Base-by-base conservation (phyloP, 2,329 filamentous ascomycete genomes). In the Exophiala spinifera region DNA sequence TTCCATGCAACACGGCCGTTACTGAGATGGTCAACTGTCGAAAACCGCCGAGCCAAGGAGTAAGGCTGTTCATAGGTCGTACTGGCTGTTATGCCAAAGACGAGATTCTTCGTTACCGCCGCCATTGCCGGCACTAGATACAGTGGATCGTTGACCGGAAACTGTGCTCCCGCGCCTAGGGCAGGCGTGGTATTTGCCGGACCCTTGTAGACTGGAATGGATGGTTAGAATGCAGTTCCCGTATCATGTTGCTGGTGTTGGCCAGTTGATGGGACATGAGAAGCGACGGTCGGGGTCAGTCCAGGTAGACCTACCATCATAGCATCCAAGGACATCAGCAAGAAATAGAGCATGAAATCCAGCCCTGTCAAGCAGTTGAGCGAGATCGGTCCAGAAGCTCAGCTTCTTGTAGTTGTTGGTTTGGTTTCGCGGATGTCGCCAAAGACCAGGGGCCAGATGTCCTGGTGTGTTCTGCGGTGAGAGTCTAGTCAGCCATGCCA, bases 51-150 rank as follows among this genome's bases (percentile, higher is more conserved):
- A 0, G 85, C 85, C 13, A 88, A 71, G 60, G 86, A 80, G 63
- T 86, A 88, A 0, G 85, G 85, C 64, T 84, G 79, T 65, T 88
- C 85, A 57, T 88, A 88, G 0, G 83, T 86, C 0, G 85, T 87
- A 1, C 81, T 80, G 0, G 84, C 78, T 0, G 85, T 88, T 1
- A 88, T 81, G 0, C 85, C 85, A 56, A 88, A 88, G 0, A 79
- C 69, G 51, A 79, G 67, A 17, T 70, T 72, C 56, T 76, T 71
- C 0, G 77, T 77, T 2, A 70, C 72, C 3, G 75, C 69, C 5
- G 76, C 74, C 71, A 78, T 72, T 2, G 76, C 75, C 1, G 76
- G 68, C 11, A 79, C 68, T 21, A 66, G 66, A 53, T 70, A 67
- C 88, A 86, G 67, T 87, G 78, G 67, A 88, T 88, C 73, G n/a